These are phyloP conservation scores for Malus asiatica DNA, from an alignment of 306 rosid species.

Conservation along the genomic window DNA sequence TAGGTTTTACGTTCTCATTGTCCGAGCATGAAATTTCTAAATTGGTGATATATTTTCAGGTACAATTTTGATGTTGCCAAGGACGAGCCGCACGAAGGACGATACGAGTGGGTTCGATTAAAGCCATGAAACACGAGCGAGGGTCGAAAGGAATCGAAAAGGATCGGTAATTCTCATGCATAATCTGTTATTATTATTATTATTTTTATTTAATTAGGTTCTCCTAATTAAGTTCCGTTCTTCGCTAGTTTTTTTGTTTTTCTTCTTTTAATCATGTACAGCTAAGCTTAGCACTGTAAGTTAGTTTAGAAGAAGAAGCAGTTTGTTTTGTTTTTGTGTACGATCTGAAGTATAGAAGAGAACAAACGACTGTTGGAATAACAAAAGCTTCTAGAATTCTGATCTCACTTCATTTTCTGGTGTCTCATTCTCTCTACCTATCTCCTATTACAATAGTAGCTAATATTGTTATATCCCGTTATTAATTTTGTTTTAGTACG, in stretches of 20 bases:
- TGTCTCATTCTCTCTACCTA: background rate
- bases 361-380: background rate
- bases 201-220: background rate
- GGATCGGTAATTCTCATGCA: background rate
- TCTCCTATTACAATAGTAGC: background rate
- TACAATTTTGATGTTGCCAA: slow-evolving; percentile 69
- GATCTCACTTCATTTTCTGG: background rate
- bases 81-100: slow-evolving; percentile 82
- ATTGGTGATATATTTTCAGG: slow-evolving; percentile 29
- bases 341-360: background rate
- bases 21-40: slow-evolving; percentile 2
- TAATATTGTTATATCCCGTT: too few species aligned
- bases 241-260: background rate
- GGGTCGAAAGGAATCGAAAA: background rate
- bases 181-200: background rate
- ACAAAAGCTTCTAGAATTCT: background rate
- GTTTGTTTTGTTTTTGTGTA: background rate
- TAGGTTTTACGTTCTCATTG: background rate
- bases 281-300: background rate
- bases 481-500: too few species aligned
- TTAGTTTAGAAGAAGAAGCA: background rate
- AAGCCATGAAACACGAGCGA: slow-evolving; percentile 37
- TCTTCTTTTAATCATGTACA: background rate
- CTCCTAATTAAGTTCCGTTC: slow-evolving; percentile 11
- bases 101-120: slow-evolving; percentile 73